phyloP scores from a whole-genome alignment of 2,329 filamentous ascomycete genomes.

The Penicillium nordicum region DNA sequence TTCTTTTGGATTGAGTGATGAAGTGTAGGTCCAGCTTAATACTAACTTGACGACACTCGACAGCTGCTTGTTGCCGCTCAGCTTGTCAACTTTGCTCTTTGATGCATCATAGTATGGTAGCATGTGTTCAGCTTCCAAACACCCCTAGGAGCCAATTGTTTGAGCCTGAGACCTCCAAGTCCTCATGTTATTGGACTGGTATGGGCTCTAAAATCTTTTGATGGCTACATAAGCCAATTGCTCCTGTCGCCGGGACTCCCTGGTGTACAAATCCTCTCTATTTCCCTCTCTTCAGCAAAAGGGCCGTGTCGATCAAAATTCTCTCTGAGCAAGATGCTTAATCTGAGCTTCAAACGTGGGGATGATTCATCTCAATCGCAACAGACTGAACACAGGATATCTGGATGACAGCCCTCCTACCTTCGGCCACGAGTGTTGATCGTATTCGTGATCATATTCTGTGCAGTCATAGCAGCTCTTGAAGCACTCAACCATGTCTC shows the following conservation, averaged over 20 bases:
- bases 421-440: background rate
- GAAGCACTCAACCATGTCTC: background rate
- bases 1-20: no score
- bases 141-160: background rate
- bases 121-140: background rate
- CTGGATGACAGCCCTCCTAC: background rate
- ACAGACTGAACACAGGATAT: background rate
- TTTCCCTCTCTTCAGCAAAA: background rate
- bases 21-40: background rate
- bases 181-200: no score
- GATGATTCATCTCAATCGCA: background rate
- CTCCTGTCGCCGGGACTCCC: background rate
- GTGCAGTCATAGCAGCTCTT: background rate
- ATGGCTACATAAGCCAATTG: background rate
- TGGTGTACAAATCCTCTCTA: background rate
- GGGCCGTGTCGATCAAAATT: background rate
- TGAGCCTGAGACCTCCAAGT: background rate
- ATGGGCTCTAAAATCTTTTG: background rate
- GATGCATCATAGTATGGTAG: background rate
- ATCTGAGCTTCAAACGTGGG: background rate
- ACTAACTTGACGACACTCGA: background rate
- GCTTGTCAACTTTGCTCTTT: background rate
- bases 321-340: background rate
- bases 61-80: background rate
- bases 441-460: background rate